Evolutionary conservation across 306 rosid genomes (phyloP), one percentile per base, ranked within the genome.

Genomic region (Casuarina cunninghamiana): DNA sequence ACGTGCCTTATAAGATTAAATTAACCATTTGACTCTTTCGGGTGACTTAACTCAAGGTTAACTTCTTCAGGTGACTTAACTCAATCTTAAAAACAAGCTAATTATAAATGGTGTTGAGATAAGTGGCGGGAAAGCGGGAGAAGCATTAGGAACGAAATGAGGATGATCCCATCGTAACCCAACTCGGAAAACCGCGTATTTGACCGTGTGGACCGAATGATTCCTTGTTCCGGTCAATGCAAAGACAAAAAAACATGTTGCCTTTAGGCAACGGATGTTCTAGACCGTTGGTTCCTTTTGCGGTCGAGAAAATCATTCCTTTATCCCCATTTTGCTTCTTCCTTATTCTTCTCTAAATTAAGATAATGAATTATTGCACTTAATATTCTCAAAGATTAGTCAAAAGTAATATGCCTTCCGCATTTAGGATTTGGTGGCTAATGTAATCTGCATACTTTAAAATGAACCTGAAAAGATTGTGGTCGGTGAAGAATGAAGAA

Each of bases 391-490:
- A n/a, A 43, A 26, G 41, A 26, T 38, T 35, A 46, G 55, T 26
- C 3, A 73, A 72, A 10, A 48, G 51, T 10, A 77, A 84, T 84
- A 77, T 80, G 84, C 77, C 26, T 3, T 65, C 62, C 38, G 75
- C 87, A 80, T 54, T 61, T 35, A 35, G 4, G 42, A 15, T 73
- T 74, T 35, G 84, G 63, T 73, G 87, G 84, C 76, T 66, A 74
- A 46, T 12, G 26, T 38, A 42, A 32, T 62, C 53, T 53, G 45
- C 63, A 10, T 1, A 53, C 16, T 13, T 53, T 53, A 2, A 50
- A 50, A 15, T 46, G 37, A 53, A 26, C 32, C 32, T 26, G 32
- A 26, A 26, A 26, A 26, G 32, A 2, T n/a, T 0, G 3, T 5
- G n/a, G 5, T 15, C 17, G 4, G 57, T 19, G 4, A 53, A 53